Conservation (phyloP, 1,284 basidiomycete genomes). For the Irpex rosettiformis region DNA sequence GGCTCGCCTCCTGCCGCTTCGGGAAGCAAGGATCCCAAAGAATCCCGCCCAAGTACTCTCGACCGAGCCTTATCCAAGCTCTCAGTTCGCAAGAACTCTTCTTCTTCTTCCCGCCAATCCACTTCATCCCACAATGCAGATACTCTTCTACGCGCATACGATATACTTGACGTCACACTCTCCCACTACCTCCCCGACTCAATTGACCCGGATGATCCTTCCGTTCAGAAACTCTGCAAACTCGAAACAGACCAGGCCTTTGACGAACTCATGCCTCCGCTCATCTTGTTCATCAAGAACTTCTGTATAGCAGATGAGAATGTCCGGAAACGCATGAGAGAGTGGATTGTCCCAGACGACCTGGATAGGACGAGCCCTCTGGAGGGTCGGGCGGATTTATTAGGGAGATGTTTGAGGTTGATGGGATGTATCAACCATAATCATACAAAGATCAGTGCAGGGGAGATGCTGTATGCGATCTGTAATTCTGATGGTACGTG, state of each 20-base stretch:
- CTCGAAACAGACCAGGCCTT: slow-evolving; percentile 50
- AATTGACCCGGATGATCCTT: slow-evolving; percentile 57
- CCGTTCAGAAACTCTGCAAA: slow-evolving; percentile 49
- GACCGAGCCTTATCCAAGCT: slow-evolving; percentile 63
- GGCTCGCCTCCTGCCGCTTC: slow-evolving; percentile 31
- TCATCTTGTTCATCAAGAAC: slow-evolving; percentile 70
- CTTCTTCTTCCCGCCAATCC: slow-evolving; percentile 37
- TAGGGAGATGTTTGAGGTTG: slow-evolving; percentile 80
- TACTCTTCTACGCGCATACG: slow-evolving; percentile 57
- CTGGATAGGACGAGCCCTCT: slow-evolving; percentile 76
- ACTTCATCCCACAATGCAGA: slow-evolving; percentile 37
- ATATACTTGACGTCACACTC: slow-evolving; percentile 62
- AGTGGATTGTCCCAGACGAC: slow-evolving; percentile 68
- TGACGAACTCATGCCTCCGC: slow-evolving; percentile 76
- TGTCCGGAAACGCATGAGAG: slow-evolving; percentile 52
- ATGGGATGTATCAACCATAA: slow-evolving; percentile 70
- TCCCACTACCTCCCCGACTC: slow-evolving; percentile 64
- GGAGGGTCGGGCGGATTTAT: slow-evolving; percentile 65
- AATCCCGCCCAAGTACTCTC: slow-evolving; percentile 47
- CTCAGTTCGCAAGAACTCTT: slow-evolving; percentile 49
- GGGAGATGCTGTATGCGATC: slow-evolving; percentile 83
- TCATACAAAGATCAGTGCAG: slow-evolving; percentile 68
- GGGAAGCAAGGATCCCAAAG: slow-evolving; percentile 29
- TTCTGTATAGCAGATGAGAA: slow-evolving; percentile 61
- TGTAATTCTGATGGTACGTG: slow-evolving; percentile 76